Base-by-base conservation (phyloP, 2,329 filamentous ascomycete genomes). In the Lecanicillium sp. region DNA sequence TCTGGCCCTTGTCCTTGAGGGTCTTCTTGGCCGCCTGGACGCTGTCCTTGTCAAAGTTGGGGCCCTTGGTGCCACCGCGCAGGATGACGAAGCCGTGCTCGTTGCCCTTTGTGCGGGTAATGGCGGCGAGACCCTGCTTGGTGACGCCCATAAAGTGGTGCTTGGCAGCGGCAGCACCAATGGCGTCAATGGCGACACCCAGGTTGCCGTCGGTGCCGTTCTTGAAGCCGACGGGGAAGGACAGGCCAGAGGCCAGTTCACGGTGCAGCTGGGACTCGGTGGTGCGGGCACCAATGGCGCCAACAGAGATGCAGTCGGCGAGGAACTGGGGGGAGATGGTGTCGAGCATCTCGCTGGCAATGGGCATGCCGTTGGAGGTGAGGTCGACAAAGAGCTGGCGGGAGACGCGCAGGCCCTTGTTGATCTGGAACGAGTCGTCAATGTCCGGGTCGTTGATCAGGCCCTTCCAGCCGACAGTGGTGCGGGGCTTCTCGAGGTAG, bases 141-240 rank as follows among this genome's bases (percentile, higher is more conserved):
- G 92, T 98, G 36, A 98, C 92, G 64, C 89, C 90, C 74, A 98
- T 84, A 73, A 98, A 98, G 71, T 96, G 90, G 65, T 98, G 92
- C 62, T 77, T 81, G n/a, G 84, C 74, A 42, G 82, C 80, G 1
- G 84, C 85, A 20, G 86, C 81, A 43, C 90, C 92, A 59, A 97
- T 96, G 25, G 92, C 92, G 59, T 98, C 92, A 53, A 97, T 94
- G 15, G 90, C 89, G 15, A 97, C 89, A 19, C 79, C 80, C 41
- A 98, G 70, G 52, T 84, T 87, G 30, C 92, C 92, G 55, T 98
- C 92, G 17, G 92, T 98, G 45, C 92, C 92, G 65, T 98, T 98
- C 79, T 98, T 98, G 83, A 96, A 98, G 43, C 92, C 92, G 49
- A 98, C 89, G 17, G 92, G 92, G 82, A 96, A 97, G 42, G 87